Base-by-base conservation (phyloP, 257 asterid species). In the Solanum gracilifrons region DNA sequence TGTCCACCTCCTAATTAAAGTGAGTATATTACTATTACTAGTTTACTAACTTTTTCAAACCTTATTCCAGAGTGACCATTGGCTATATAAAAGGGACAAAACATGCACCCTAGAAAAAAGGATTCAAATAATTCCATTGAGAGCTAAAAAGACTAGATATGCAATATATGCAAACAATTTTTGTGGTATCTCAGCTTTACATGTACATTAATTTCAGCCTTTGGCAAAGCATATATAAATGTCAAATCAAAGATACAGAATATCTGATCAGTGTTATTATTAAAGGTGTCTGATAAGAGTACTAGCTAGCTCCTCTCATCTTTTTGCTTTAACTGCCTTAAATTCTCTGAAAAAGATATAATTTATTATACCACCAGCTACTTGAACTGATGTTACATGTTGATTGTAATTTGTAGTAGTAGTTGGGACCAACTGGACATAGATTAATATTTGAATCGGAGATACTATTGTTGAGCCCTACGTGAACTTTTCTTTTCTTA, bases 121-220 rank as follows among this genome's bases (percentile, higher is more conserved):
- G 82, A 89, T 86, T 88, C 90, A 90, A 85, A 88, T 32, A 62
- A 66, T 27, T 76, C 82, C 20, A 83, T 9, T 87, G 87, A 90
- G 83, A 84, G 82, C 89, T 66, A 85, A 86, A 83, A 86, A 16
- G 64, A 48, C 69, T 48, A 29, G 11, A 27, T 21, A 7, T 8
- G 36, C 83, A 27, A 79, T 15, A 15, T 21, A 20, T 7, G 36
- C 77, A 27, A 80, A 46, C 41, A 43, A 29, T 16, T 29, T 25
- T 76, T 5, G 23, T 76, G 83, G 55, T 13, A 76, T 37, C 58
- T 37, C 58, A 75, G 55, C 72, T 88, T 83, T 64, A 25, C 75
- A 58, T 87, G 20, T 74, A 35, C 82, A 73, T 73, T 79, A 71
- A 11, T 48, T 86, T 72, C 79, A 79, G 85, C 58, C 85, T 41